These are phyloP conservation scores for Fraxinus ornus DNA, from an alignment of 305 asterid genomes.

Conservation along the genomic window DNA sequence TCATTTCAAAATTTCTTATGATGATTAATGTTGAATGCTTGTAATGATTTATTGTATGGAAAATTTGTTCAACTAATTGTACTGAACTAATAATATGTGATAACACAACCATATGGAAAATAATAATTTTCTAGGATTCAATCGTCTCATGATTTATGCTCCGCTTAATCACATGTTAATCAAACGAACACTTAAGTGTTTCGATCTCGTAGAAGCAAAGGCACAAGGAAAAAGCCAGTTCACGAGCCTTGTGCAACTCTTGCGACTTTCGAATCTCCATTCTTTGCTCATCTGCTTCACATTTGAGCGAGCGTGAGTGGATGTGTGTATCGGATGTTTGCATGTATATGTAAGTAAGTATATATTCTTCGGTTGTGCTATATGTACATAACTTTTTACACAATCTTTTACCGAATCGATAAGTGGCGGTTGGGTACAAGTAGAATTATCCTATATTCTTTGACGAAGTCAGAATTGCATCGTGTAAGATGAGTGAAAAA, in stretches of 20 bases:
- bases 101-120: neutral
- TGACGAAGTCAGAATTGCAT: neutral
- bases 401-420: no score
- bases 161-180: neutral
- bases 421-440: no score
- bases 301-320: neutral
- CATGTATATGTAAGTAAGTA: no score
- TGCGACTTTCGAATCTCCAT: neutral
- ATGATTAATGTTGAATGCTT: constrained; percentile 14
- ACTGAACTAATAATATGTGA: neutral
- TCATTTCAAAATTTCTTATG: constrained; percentile 11
- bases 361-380: no score
- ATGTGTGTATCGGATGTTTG: neutral
- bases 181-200: neutral
- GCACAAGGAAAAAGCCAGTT: neutral
- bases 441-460: neutral
- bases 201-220: neutral
- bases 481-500: no score
- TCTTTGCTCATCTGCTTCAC: neutral
- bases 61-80: neutral
- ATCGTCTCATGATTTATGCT: neutral
- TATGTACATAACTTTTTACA: no score
- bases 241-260: neutral
- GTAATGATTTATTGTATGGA: neutral
- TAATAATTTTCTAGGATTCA: neutral